Conservation (phyloP, 352 stramenopile genomes). For the Pythium grandisporangium region DNA sequence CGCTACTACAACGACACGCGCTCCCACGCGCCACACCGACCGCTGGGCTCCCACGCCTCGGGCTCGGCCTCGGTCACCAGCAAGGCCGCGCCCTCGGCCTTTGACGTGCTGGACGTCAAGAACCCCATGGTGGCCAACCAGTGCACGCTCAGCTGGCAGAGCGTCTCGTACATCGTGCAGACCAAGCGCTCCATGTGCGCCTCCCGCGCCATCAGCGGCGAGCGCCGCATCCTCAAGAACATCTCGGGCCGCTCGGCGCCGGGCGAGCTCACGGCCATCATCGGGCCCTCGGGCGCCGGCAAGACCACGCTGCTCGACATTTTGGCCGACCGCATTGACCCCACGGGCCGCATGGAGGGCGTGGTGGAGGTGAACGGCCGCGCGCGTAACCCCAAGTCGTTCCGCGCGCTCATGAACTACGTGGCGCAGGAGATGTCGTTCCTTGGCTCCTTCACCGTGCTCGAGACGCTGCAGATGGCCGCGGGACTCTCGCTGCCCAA, state of each 20-base stretch:
- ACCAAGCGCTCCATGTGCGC: conserved; percentile 2
- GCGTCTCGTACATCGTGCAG: conserved; percentile 51
- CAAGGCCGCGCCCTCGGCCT: conserved; percentile 2
- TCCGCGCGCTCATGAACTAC: conserved; percentile 48
- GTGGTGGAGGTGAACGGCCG: conserved; percentile 41
- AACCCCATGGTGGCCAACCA: conserved; percentile 12
- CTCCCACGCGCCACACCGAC: too few relatives aligned
- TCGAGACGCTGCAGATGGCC: conserved; percentile 57
- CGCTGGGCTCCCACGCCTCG: too few relatives aligned
- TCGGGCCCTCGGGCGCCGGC: conserved; percentile 50
- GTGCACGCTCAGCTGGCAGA: conserved; percentile 60
- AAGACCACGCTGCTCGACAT: conserved; percentile 64
- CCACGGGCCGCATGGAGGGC: conserved; percentile 28
- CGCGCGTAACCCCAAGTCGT: conserved; percentile 21
- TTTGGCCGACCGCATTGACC: conserved; percentile 33
- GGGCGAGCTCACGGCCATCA: conserved; percentile 57
- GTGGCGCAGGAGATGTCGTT: conserved; percentile 53
- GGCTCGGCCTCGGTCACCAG: too few relatives aligned
- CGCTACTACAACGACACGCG: background rate
- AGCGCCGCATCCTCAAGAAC: conserved; percentile 35
- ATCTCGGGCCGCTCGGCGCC: conserved; percentile 44
- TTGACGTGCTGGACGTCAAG: conserved; percentile 13
- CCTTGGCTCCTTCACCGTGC: conserved; percentile 53
- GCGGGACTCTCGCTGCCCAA: conserved; percentile 36
- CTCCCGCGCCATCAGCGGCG: background rate